Evolutionary conservation across 768 basidiomycete genomes (phyloP), one percentile per base, ranked within the genome.

Genomic region (Pleurotus giganteus): DNA sequence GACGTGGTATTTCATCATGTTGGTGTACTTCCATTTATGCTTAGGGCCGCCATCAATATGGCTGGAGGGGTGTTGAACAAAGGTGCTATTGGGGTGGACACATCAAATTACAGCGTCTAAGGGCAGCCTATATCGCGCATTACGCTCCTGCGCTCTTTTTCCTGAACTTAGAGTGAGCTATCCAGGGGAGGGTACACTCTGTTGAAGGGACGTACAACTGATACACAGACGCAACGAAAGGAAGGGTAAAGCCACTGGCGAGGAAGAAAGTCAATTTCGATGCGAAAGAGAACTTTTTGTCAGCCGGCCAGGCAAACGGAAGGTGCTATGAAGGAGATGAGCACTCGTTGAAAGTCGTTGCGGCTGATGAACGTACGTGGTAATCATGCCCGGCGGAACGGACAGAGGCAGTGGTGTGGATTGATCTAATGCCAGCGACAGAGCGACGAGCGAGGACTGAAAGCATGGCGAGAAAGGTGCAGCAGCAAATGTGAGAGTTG

Each of bases 221-320:
- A 64, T 77, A 82, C 34, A 64, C 67, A 4, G 81, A 72, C 4
- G 87, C 88, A 52, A 77, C 59, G 68, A 91, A 84, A 24, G 89
- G 89, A 58, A 90, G 80, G 54, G 78, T 67, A 67, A 89, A 88
- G 11, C 88, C 89, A 11, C 72, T 56, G 12, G 66, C 45, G 53
- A 91, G 74, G 68, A 74, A 83, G 4, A 65, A 51, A 23, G 65
- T 57, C 49, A 84, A 57, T 69, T 84, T 86, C 46, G 70, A 44
- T 4, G 66, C 84, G 55, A 83, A 84, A 9, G 69, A 58, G n/a
- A 61, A 57, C 61, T 79, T 84, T 54, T 74, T 82, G 55, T 78
- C 70, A 17, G 74, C 77, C 46, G 80, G 83, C 60, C 69, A 78
- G 54, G 68, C 68, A 68, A 84, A 86, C 13, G 82, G 84, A 19